Evolutionary conservation across 2,329 filamentous ascomycete species (phyloP), one percentile per base, ranked within the genome.

Genomic region (Trichoderma guizhouense): DNA sequence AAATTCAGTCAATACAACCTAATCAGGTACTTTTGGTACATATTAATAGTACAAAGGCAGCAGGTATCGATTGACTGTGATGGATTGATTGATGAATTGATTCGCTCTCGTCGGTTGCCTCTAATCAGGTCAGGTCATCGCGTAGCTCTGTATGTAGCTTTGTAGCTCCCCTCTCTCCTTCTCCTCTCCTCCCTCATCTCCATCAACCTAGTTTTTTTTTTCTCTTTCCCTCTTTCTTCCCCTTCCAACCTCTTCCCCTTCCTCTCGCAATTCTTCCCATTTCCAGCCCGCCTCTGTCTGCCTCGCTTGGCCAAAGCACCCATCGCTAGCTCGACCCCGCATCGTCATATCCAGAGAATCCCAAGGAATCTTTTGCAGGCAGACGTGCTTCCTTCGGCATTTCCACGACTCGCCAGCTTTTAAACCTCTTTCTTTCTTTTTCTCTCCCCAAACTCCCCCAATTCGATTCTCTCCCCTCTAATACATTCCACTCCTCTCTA

Each of bases 251-350:
- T 32, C 11, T 18, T n/a, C 14, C 30, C 24, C 21, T 51, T 39
- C 30, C 36, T 60, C 36, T 21, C 18, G 26, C 47, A 14, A n/a
- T 55, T 67, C 30, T 30, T 18, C 34, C 11, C 26, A 26, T 34
- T n/a, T 34, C 12, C 21, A n/a, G 14, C 30, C 32, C 26, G 2
- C 36, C 12, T 28, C 24, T 18, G 43, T 47, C 43, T n/a, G 43
- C n/a, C 14, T 18, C n/a, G 53, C 66, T 36, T 57, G 34, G 34
- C 9, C 21, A 69, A 60, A 51, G 57, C 66, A 53, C 30, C 39
- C 21, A 28, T 62, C 57, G 57, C 55, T 58, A 69, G 55, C 57
- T 62, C 39, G 57, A 69, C 66, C 66, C 66, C 66, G 66, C 66
- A 69, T 53, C 66, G 21, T 60, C 57, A 34, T 69, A 36, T 61